Percentiles rank a stretch among this genome's conserved stretches.
These are phyloP conservation scores for Solanum infundibuliforme DNA, from an alignment of 257 asterid genomes.

Conservation along the genomic window DNA sequence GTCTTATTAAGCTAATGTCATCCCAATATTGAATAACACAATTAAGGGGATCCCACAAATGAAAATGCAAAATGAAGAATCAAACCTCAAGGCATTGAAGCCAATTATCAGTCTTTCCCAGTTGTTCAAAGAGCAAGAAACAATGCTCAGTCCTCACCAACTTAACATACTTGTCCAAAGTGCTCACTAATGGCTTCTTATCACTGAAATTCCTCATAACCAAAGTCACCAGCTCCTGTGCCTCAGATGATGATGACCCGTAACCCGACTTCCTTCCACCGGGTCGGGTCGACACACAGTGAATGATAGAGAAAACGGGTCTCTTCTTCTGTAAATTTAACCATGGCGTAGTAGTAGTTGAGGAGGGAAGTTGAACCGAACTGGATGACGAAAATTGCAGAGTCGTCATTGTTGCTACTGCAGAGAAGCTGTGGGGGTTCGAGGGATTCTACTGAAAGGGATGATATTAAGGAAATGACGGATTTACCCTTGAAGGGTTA, in stretches of 20 bases:
- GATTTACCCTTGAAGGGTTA: neutral
- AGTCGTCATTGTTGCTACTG: neutral
- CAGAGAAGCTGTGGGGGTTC: neutral
- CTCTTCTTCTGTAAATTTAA: neutral
- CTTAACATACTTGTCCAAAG: slow-evolving; percentile 61
- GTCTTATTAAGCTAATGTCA: neutral
- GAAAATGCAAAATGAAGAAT: neutral
- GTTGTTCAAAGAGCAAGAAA: slow-evolving; percentile 83
- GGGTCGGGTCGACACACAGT: slow-evolving; percentile 33
- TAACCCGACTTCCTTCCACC: slow-evolving; percentile 13
- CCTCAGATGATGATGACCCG: slow-evolving; percentile 34
- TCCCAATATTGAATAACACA: neutral
- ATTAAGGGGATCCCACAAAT: neutral
- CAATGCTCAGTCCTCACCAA: slow-evolving; percentile 78
- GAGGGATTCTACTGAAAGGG: neutral
- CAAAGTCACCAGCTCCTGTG: slow-evolving; percentile 50
- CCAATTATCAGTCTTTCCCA: slow-evolving; percentile 74
- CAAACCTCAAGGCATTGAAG: slow-evolving; percentile 90
- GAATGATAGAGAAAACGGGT: neutral
- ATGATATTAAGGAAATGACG: neutral
- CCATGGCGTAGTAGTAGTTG: neutral
- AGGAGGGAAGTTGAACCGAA: neutral
- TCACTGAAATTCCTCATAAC: slow-evolving; percentile 46
- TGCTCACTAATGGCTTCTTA: slow-evolving; percentile 43
- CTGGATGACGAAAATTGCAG: neutral